phyloP scores from a whole-genome alignment of 352 stramenopile genomes.

The Phytophthora podocarpi region DNA sequence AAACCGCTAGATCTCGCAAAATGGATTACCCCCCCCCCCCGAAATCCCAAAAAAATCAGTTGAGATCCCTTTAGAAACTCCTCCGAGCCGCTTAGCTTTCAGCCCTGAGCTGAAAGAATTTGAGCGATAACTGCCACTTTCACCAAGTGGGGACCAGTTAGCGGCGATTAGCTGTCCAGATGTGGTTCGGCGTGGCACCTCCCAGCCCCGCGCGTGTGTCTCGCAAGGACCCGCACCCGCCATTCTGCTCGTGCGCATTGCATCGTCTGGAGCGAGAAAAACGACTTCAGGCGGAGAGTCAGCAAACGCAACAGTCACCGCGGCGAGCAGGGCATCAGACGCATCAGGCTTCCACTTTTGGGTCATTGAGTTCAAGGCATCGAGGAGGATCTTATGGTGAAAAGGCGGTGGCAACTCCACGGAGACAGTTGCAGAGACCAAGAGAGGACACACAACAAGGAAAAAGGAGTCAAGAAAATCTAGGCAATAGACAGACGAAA shows the following conservation, averaged over 20 bases:
- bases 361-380: constrained; percentile 16
- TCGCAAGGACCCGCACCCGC: constrained; percentile 38
- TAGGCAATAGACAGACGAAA: constrained; percentile 7
- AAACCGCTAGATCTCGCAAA: too few relatives aligned
- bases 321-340: background rate
- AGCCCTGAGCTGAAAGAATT: too few relatives aligned
- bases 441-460: background rate
- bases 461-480: background rate
- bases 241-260: constrained; percentile 43
- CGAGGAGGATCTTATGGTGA: constrained; percentile 2
- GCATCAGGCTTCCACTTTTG: background rate
- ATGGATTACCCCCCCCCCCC: too few relatives aligned
- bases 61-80: too few relatives aligned
- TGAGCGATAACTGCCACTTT: too few relatives aligned
- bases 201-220: constrained; percentile 49
- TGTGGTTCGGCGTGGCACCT: constrained; percentile 80
- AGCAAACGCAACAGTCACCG: constrained; percentile 9
- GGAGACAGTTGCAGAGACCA: constrained; percentile 10
- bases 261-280: constrained; percentile 31
- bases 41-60: too few relatives aligned
- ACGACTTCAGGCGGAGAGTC: constrained; percentile 15
- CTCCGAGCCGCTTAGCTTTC: too few relatives aligned
- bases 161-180: constrained; percentile 8
- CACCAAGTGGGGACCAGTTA: too few relatives aligned
- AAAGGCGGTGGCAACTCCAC: constrained; percentile 12